These are phyloP conservation scores for Hypomyces rosellus DNA, from an alignment of 2,329 filamentous ascomycete species.

Conservation along the genomic window DNA sequence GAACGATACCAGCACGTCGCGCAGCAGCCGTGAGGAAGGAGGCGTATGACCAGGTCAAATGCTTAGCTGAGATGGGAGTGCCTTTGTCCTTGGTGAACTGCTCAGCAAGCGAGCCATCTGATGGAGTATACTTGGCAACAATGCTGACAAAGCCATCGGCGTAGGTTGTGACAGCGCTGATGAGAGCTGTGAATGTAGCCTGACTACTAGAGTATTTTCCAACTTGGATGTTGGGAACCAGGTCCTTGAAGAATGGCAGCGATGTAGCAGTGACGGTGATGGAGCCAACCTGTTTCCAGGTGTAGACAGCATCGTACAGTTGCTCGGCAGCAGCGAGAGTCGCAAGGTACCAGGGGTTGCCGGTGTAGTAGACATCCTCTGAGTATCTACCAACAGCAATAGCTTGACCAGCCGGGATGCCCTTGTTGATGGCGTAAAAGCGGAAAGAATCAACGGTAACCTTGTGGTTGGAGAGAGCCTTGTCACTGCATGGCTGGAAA, in stretches of 20 bases:
- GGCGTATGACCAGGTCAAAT: conserved; percentile 70
- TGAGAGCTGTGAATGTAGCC: conserved; percentile 46
- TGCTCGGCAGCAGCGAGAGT: conserved; percentile 75
- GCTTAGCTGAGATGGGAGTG: conserved; percentile 53
- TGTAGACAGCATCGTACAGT: conserved; percentile 68
- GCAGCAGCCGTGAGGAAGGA: conserved; percentile 59
- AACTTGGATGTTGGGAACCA: conserved; percentile 49
- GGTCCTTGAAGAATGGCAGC: conserved; percentile 64
- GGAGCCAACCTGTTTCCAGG: conserved; percentile 58
- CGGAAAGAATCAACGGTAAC: conserved; percentile 70
- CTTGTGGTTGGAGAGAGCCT: conserved; percentile 70
- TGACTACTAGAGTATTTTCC: conserved; percentile 55
- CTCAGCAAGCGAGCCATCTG: conserved; percentile 60
- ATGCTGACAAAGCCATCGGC: conserved; percentile 57
- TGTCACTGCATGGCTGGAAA: conserved; percentile 71
- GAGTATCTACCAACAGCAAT: conserved; percentile 61
- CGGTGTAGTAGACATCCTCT: conserved; percentile 68
- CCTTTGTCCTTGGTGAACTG: conserved; percentile 54
- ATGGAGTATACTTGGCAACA: conserved; percentile 54
- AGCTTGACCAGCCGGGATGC: conserved; percentile 52
- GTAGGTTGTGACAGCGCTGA: conserved; percentile 50
- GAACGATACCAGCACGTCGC: conserved; percentile 49
- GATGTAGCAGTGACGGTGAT: conserved; percentile 60
- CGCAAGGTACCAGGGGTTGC: conserved; percentile 76
- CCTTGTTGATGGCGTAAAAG: conserved; percentile 61